phyloP scores from a whole-genome alignment of 257 asterid species.

The Eucommia ulmoides region DNA sequence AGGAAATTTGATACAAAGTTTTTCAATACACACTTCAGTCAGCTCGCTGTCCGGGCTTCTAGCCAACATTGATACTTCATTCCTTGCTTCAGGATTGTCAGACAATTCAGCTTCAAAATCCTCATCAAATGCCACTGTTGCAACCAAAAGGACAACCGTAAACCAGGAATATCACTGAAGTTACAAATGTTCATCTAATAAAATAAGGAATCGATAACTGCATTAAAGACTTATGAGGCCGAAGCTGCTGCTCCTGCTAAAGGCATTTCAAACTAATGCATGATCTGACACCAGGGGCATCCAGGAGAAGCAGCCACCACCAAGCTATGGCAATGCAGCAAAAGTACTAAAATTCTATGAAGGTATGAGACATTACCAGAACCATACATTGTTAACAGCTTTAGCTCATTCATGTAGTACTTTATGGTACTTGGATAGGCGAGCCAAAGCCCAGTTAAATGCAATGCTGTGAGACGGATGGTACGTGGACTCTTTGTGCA shows the following conservation, averaged over 20 bases:
- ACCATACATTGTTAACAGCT: constrained; percentile 76
- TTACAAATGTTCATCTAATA: too few relatives aligned
- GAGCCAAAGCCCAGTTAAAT: constrained; percentile 88
- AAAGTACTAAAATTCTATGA: too few relatives aligned
- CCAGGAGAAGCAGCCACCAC: too few relatives aligned
- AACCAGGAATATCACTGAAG: too few relatives aligned
- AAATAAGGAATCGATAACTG: constrained; percentile 1
- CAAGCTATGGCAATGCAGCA: too few relatives aligned
- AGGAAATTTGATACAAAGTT: too few relatives aligned
- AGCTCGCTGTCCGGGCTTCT: constrained; percentile 77
- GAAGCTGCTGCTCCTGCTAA: background rate
- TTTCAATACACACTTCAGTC: constrained; percentile 77
- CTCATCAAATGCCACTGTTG: constrained; percentile 89
- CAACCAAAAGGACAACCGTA: too few relatives aligned
- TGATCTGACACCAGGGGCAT: too few relatives aligned
- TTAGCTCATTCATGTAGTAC: constrained; percentile 73
- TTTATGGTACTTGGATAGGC: constrained; percentile 54
- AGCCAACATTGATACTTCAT: constrained; percentile 60
- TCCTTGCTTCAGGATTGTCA: constrained; percentile 75
- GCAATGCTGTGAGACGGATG: constrained; percentile 82
- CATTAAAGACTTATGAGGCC: background rate
- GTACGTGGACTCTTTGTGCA: constrained; percentile 97
- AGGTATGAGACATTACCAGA: constrained; percentile 45
- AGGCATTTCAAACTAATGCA: too few relatives aligned
- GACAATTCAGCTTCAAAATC: constrained; percentile 88